Percentiles rank a stretch among this genome's conserved stretches.
These are phyloP conservation scores for Neurospora hispaniola DNA, from an alignment of 495 filamentous ascomycete species.

Conservation along the genomic window DNA sequence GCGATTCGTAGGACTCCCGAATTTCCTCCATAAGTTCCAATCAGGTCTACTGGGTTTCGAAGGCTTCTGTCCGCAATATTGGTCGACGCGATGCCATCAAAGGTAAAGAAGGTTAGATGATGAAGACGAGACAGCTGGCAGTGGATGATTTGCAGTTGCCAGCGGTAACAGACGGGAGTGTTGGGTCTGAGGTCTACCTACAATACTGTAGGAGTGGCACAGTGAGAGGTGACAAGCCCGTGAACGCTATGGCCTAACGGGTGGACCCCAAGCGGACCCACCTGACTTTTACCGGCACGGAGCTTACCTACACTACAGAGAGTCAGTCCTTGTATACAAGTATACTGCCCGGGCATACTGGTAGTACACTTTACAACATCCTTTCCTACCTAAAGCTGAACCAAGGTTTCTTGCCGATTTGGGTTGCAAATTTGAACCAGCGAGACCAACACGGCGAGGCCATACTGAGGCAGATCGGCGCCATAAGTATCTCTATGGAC, in stretches of 20 bases:
- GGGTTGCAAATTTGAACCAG: background rate
- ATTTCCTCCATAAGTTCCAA: background rate
- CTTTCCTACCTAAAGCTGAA: no score
- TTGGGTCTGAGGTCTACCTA: background rate
- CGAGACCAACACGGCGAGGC: background rate
- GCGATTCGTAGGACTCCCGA: background rate
- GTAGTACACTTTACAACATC: no score
- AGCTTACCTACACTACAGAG: background rate
- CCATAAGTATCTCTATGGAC: background rate
- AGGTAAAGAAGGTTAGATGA: background rate
- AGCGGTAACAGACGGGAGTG: background rate
- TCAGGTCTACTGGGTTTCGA: background rate
- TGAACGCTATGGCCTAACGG: no score
- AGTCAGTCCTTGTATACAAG: no score
- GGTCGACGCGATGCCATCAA: background rate
- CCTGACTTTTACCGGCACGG: background rate
- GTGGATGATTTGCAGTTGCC: background rate
- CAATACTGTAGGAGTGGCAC: background rate
- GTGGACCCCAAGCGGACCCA: background rate
- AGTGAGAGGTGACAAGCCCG: background rate
- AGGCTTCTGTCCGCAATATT: background rate
- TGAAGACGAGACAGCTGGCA: background rate
- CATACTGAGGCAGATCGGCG: background rate
- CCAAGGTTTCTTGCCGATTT: background rate
- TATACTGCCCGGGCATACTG: no score